Evolutionary conservation across 2,329 filamentous ascomycete species (phyloP), one percentile per base, ranked within the genome.

Genomic region (Orbilia brochopaga): DNA sequence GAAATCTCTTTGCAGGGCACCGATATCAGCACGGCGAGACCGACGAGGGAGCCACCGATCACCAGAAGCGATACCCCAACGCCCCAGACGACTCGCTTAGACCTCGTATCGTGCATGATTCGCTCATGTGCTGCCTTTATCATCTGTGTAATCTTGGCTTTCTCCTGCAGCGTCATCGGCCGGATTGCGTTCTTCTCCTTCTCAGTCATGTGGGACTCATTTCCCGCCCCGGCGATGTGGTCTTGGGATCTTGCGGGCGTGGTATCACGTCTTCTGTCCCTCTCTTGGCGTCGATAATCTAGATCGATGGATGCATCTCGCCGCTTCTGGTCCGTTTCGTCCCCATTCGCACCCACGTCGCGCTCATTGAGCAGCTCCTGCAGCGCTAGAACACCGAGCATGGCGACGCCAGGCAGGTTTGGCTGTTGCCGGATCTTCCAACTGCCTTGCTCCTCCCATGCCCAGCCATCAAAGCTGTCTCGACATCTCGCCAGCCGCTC

Each of bases 341-440:
- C 27, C 27, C 8, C 8, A 8, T 2, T 30, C 2, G 2, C n/a
- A 37, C 27, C 30, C 44, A 8, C 35, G 23, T 17, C 50, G 27
- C 27, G 57, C 15, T 19, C 44, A 23, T 24, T 35, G 0, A 17
- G 27, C 27, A 61, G 19, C n/a, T 27, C 52, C 11, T 53, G 19
- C 42, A 40, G 19, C 48, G 52, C 60, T 4, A 50, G 23, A 17
- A 55, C 17, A 2, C 15, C 40, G 23, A 72, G 19, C 60, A 72
- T 65, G 1, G 55, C 60, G 0, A 72, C 35, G 35, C 17, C 67
- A 6, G 67, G 67, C 15, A 72, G 52, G 11, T 61, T 54, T 0
- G 67, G 67, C 56, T 63, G 59, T 17, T 70, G 66, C 51, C 46
- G 58, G 19, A 65, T 53, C 60, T 61, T 65, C 67, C 48, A 61